Base-by-base conservation (phyloP, 345 rosid genomes). In the Lumnitzera littorea region DNA sequence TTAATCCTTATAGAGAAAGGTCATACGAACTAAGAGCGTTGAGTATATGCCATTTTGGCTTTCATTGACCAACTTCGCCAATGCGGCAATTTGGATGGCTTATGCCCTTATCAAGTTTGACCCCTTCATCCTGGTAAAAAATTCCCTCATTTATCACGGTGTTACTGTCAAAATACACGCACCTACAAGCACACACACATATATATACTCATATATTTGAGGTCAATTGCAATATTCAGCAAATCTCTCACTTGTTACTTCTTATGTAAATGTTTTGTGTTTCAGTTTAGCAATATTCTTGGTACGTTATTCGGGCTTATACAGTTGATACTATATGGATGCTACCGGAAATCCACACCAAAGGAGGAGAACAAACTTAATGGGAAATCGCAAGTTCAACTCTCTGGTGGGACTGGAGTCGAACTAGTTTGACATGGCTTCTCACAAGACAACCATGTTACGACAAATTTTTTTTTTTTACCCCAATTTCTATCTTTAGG, bases 251-350 rank as follows among this genome's bases (percentile, higher is more conserved):
- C 13, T 14, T 0, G 10, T 20, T 48, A 20, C 14, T 29, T 13
- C 14, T 29, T 13, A 25, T 15, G 16, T 9, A 13, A 52, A 24
- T 43, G 46, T 2, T 15, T 20, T 20, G n/a, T 51, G 5, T 51
- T 49, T 60, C 69, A 90, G 92, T 51, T 61, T 60, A 85, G 92
- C 67, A 91, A 91, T 64, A 87, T 84, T 3, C 48, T 75, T 0
- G 95, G 95, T 16, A 59, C 87, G 4, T 1, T 82, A 0, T 64
- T 61, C 41, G 79, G 83, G 13, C 52, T 47, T 0, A 9, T 43
- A 0, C 95, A 84, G 55, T 76, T 85, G 11, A 55, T 79, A 11
- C 46, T 72, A 1, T 91, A 85, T 49, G 62, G 53, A 0, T 12
- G 59, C 9, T 84, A 78, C 77, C 68, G 2, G 58, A 68, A 29